Evolutionary conservation across 345 rosid species (phyloP).

Genomic region (Arabis alpina): DNA sequence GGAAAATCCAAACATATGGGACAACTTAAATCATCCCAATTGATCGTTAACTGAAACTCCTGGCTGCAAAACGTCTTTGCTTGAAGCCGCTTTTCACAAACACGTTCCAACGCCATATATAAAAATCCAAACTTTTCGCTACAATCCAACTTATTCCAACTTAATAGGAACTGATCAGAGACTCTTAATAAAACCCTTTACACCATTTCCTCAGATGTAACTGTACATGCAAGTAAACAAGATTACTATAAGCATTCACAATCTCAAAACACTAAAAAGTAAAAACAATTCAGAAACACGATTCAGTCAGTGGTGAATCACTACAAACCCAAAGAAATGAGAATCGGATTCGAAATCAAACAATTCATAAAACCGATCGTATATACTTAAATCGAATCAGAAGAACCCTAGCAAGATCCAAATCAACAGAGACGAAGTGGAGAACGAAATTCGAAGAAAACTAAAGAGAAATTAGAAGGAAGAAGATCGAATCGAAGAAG

Average conservation of each 20-base stretch:
- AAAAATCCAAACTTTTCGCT: slow-evolving; percentile 14
- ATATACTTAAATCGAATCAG: not conserved
- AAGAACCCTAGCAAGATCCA: slow-evolving; percentile 32
- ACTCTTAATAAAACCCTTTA: slow-evolving; percentile 5
- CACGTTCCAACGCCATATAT: slow-evolving; percentile 53
- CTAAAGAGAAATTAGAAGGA: not conserved
- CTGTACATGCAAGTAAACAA: slow-evolving; percentile 26
- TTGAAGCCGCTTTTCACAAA: slow-evolving; percentile 43
- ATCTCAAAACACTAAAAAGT: not conserved
- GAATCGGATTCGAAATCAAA: slow-evolving; percentile 3
- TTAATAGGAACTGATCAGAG: slow-evolving; percentile 4
- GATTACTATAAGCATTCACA: not conserved
- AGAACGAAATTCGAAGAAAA: slow-evolving; percentile 7
- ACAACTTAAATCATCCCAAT: slow-evolving; percentile 80
- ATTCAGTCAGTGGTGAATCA: not conserved
- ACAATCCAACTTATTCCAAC: slow-evolving; percentile 30
- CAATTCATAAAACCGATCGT: slow-evolving; percentile 16
- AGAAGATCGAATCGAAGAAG: slow-evolving; percentile 17
- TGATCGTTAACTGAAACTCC: slow-evolving; percentile 57
- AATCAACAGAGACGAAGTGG: not conserved
- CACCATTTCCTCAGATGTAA: not conserved
- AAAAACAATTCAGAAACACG: not conserved
- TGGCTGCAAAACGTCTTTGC: slow-evolving; percentile 42
- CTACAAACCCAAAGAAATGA: slow-evolving; percentile 14
- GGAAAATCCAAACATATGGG: slow-evolving; percentile 96